These are phyloP conservation scores for Plantago ovata DNA, from an alignment of 257 asterid genomes.

Conservation along the genomic window DNA sequence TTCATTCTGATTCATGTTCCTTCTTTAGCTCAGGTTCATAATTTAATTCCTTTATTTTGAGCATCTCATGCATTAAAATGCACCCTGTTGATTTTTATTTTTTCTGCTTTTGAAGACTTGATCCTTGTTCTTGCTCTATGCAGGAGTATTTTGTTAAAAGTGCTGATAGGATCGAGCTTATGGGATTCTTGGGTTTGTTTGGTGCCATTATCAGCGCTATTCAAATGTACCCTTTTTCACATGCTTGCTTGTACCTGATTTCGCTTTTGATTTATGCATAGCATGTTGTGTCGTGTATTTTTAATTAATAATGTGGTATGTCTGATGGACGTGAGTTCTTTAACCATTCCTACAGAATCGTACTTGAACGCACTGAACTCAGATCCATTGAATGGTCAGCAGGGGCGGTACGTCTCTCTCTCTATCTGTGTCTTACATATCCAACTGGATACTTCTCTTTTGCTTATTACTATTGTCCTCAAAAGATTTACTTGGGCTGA, in stretches of 20 bases:
- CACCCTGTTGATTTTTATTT: background rate
- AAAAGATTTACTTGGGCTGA: background rate
- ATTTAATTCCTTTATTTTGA: background rate
- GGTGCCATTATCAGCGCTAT: conserved; percentile 84
- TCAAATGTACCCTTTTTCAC: conserved; percentile 69
- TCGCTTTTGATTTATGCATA: conserved; percentile 1
- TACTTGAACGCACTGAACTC: conserved; percentile 85
- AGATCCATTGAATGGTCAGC: conserved; percentile 73
- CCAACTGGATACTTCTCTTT: too few species aligned
- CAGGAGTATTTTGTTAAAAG: conserved; percentile 87
- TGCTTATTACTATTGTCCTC: background rate
- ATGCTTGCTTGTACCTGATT: background rate
- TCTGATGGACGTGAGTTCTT: conserved; percentile 23
- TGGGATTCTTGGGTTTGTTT: conserved; percentile 89
- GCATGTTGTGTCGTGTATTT: background rate
- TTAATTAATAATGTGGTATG: background rate
- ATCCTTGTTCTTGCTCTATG: conserved; percentile 19
- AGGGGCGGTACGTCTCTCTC: conserved; percentile 57
- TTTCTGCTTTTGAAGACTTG: background rate
- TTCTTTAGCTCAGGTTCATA: background rate
- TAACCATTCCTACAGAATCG: conserved; percentile 49
- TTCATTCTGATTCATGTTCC: conserved; percentile 1
- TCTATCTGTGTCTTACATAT: too few species aligned
- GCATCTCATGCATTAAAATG: background rate
- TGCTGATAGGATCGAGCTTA: conserved; percentile 87